Conservation (phyloP, 805 yeast genomes). For the Yamadazyma takamatsuzukensis region DNA sequence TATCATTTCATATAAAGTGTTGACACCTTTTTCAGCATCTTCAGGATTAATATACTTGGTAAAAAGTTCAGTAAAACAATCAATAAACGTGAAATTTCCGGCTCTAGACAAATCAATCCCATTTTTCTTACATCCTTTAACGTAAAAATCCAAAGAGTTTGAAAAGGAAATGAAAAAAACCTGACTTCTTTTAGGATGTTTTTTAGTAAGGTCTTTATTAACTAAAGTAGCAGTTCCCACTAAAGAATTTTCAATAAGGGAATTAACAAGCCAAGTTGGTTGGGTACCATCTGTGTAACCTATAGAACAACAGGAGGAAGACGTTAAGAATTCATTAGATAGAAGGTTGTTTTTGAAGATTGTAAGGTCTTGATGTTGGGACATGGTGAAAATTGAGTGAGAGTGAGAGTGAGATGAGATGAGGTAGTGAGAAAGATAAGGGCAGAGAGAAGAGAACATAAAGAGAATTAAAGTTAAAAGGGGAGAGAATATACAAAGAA, state of each 20-base stretch:
- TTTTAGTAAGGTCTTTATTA: constrained; percentile 23
- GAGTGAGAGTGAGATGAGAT: not conserved
- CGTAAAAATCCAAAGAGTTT: constrained; percentile 28
- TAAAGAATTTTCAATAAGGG: constrained; percentile 50
- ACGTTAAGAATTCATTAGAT: constrained; percentile 19
- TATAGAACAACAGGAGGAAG: constrained; percentile 20
- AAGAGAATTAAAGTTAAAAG: too few species aligned
- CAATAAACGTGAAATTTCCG: constrained; percentile 35
- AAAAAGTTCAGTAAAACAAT: constrained; percentile 47
- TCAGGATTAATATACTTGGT: constrained; percentile 23
- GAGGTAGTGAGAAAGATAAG: not conserved
- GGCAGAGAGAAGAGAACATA: too few species aligned
- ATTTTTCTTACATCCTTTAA: constrained; percentile 34
- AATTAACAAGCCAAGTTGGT: constrained; percentile 60
- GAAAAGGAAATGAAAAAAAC: constrained; percentile 35
- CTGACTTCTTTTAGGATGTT: constrained; percentile 20
- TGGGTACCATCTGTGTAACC: constrained; percentile 47
- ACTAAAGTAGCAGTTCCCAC: constrained; percentile 46
- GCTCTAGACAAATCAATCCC: constrained; percentile 29
- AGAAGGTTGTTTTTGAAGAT: constrained; percentile 50
- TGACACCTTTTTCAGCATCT: constrained; percentile 13
- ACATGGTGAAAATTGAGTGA: not conserved
- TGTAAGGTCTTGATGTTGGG: constrained; percentile 57
- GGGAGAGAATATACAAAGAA: too few species aligned
- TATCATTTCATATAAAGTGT: constrained; percentile 17